Percentiles rank a stretch among this genome's conserved stretches.
phyloP scores from a whole-genome alignment of 805 yeast species.

The Kazachstania kunashirensis region DNA sequence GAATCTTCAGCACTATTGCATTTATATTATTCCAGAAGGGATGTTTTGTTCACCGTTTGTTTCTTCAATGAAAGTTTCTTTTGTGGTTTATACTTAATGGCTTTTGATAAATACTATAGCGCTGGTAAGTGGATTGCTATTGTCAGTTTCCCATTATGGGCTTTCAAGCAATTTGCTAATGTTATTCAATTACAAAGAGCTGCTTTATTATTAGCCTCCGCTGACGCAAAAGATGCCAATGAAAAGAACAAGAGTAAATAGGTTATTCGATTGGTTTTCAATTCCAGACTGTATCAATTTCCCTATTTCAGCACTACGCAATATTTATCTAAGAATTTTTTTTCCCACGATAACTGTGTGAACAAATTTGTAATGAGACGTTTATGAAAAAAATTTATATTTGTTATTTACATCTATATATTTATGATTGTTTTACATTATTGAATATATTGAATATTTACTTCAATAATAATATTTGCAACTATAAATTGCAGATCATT shows the following conservation, averaged over 20 bases:
- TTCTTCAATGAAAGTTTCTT: conserved; percentile 89
- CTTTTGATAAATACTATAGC: conserved; percentile 41
- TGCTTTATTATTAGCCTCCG: conserved; percentile 63
- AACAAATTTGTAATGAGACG: too few species aligned
- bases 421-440: too few species aligned
- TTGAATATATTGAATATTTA: too few species aligned
- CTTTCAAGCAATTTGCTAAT: conserved; percentile 83
- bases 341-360: too few species aligned
- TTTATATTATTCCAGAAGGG: conserved; percentile 79
- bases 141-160: conserved; percentile 74
- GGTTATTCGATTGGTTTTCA: too few species aligned
- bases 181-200: conserved; percentile 84
- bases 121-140: conserved; percentile 50
- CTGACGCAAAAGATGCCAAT: conserved; percentile 42
- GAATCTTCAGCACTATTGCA: conserved; percentile 63
- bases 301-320: too few species aligned
- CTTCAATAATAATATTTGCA: too few species aligned
- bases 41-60: conserved; percentile 78
- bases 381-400: too few species aligned
- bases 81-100: conserved; percentile 73
- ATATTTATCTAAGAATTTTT: too few species aligned
- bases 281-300: too few species aligned
- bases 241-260: conserved; percentile 9
- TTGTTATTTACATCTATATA: too few species aligned
- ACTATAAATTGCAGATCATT: too few species aligned